These are phyloP conservation scores for Eucalyptus decipiens DNA, from an alignment of 345 rosid species.

Conservation along the genomic window DNA sequence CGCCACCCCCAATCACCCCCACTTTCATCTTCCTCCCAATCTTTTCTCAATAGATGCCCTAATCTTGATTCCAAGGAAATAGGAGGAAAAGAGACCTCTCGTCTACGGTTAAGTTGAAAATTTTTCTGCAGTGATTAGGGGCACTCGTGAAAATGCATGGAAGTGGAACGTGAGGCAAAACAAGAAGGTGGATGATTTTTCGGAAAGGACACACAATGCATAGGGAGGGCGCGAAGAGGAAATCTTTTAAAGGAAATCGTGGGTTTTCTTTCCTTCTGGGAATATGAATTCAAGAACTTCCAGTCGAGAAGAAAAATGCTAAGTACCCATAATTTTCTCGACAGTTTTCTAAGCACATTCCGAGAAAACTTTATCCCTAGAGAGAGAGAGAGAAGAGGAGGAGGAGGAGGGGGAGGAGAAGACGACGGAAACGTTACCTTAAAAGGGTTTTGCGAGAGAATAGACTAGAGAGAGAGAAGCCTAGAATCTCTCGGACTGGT, in stretches of 20 bases:
- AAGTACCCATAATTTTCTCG: not conserved
- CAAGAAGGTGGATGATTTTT: not conserved
- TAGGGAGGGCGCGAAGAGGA: not conserved
- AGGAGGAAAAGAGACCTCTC: not conserved
- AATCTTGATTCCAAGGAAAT: not conserved
- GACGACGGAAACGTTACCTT: not conserved
- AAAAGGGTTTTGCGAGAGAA: not conserved
- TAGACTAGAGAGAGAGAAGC: not conserved
- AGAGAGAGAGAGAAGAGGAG: not conserved
- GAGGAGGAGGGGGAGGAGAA: not conserved
- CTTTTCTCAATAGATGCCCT: not conserved
- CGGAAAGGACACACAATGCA: not conserved
- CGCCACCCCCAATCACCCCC: constrained; percentile 30
- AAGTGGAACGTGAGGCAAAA: no score
- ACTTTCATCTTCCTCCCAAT: not conserved
- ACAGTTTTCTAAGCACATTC: not conserved
- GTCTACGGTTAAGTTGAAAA: not conserved
- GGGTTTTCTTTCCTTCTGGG: not conserved
- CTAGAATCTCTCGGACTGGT: not conserved
- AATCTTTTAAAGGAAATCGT: not conserved
- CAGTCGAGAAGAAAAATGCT: not conserved
- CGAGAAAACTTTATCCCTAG: not conserved
- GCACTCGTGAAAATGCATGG: not conserved
- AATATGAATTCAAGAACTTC: not conserved
- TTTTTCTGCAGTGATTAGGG: not conserved